These are phyloP conservation scores for Globisporangium paddicum DNA, from an alignment of 352 stramenopile genomes.

Conservation along the genomic window DNA sequence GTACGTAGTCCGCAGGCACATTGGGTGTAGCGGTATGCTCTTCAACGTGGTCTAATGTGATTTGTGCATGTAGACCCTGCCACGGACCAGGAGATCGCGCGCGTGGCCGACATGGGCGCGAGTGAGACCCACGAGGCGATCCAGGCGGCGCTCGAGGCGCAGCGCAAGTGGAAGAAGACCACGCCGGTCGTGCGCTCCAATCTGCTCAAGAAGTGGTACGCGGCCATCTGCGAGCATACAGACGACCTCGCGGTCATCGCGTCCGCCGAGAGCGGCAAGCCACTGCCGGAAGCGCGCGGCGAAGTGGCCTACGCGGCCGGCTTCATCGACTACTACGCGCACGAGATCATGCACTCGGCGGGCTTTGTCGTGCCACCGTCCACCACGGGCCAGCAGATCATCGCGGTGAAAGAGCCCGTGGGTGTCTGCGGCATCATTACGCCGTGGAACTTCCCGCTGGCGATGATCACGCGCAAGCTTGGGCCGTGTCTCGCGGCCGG, in stretches of 20 bases:
- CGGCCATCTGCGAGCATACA: conserved; percentile 56
- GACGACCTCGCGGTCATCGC: conserved; percentile 91
- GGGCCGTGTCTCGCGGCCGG: conserved; percentile 91
- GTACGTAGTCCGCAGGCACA: conserved; percentile 18
- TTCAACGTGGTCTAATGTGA: background rate
- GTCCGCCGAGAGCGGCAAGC: conserved; percentile 97
- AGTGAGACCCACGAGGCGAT: conserved; percentile 74
- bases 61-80: conserved; percentile 45
- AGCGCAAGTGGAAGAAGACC: conserved; percentile 69
- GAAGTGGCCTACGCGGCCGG: conserved; percentile 93
- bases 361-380: conserved; percentile 78
- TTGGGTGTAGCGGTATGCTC: background rate
- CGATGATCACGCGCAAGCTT: conserved; percentile 98
- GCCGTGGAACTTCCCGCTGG: conserved; percentile 98
- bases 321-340: conserved; percentile 97
- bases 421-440: conserved; percentile 95
- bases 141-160: conserved; percentile 49
- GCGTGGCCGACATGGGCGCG: conserved; percentile 64
- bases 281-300: conserved; percentile 89
- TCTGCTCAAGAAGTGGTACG: conserved; percentile 82
- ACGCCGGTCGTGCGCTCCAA: conserved; percentile 55
- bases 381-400: conserved; percentile 48
- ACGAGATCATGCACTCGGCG: conserved; percentile 89
- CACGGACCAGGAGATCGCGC: conserved; percentile 65
- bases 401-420: conserved; percentile 90